Evolutionary conservation across 495 filamentous ascomycete genomes (phyloP), one percentile per base, ranked within the genome.

Genomic region (Letharia lupina): DNA sequence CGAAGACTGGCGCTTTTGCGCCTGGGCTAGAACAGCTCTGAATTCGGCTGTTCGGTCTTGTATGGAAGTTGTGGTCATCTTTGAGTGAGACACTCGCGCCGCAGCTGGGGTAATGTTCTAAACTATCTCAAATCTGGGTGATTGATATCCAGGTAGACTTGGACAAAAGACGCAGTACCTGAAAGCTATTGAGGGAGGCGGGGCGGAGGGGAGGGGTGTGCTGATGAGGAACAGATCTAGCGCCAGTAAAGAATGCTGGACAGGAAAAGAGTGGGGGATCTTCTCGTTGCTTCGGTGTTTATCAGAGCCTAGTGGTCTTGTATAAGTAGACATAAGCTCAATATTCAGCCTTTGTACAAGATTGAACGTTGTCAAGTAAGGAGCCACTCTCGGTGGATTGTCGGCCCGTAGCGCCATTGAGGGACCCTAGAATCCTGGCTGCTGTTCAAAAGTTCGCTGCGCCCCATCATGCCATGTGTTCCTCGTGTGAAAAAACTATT

Each of bases 41-140:
- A 98, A 98, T 79, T 98, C 94, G 74, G 82, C 82, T 63, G 94
- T 98, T 71, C 94, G 90, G 78, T 98, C 94, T 82, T 98, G 95
- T 77, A 98, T 96, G 54, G 91, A 91, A 28, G 84, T 81, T 57
- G 81, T 80, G 64, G 77, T 75, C 84, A 86, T 87, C 66, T 71
- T 57, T 48, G 37, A 41, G 57, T 64, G 50, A 23, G 37, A 18
- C 33, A 59, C 16, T 37, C 18, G 4, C 33, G 56, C 8, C 31
- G 18, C 44, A 20, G 13, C 12, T 37, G 7, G 37, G 7, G 11
- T 3, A 4, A 0, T 57, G 15, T 16, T 37, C 15, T 37, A 20
- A 13, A 20, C 0, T 18, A 57, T 18, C 7, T 37, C 8, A 12
- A 37, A 0, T 2, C 31, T 37, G 7, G 33, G 0, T 20, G 50